phyloP scores from a whole-genome alignment of 257 asterid species.

The Nicotiana benthamiana region DNA sequence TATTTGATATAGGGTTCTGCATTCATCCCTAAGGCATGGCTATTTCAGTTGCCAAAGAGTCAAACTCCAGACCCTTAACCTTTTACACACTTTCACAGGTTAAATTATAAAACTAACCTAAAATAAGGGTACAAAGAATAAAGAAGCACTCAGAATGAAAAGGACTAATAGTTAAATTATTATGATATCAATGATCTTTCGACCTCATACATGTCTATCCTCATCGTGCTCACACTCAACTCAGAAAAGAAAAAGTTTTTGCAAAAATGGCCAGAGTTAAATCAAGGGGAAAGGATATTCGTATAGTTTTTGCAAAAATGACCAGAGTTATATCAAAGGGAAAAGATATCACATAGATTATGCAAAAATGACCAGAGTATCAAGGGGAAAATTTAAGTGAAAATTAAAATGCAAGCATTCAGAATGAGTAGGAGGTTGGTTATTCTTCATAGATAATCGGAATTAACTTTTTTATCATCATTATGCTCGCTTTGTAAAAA shows the following conservation, averaged over 20 bases:
- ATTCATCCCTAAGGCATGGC: constrained; percentile 53
- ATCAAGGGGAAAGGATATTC: not conserved
- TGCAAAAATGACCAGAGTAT: too few relatives aligned
- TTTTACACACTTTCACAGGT: not conserved
- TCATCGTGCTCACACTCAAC: constrained; percentile 11
- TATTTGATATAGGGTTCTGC: constrained; percentile 31
- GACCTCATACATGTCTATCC: constrained; percentile 35
- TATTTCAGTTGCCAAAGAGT: constrained; percentile 34
- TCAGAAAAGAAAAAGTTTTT: not conserved
- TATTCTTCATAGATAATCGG: constrained; percentile 58
- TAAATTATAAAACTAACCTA: too few relatives aligned
- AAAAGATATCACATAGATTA: too few relatives aligned
- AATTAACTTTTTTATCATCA: constrained; percentile 37
- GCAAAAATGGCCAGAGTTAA: not conserved
- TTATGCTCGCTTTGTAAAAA: constrained; percentile 17
- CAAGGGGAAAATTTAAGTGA: not conserved
- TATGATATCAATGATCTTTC: constrained; percentile 31
- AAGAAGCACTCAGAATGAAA: constrained; percentile 66
- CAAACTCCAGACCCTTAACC: constrained; percentile 58
- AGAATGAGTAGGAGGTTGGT: constrained; percentile 90
- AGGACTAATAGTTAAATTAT: constrained; percentile 29
- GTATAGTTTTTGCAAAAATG: too few relatives aligned
- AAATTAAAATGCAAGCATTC: constrained; percentile 37
- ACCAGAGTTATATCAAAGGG: not conserved
- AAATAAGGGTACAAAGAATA: too few relatives aligned